Evolutionary conservation across 2,329 filamentous ascomycete genomes (phyloP), one percentile per base, ranked within the genome.

Genomic region (Aureobasidium sp.): DNA sequence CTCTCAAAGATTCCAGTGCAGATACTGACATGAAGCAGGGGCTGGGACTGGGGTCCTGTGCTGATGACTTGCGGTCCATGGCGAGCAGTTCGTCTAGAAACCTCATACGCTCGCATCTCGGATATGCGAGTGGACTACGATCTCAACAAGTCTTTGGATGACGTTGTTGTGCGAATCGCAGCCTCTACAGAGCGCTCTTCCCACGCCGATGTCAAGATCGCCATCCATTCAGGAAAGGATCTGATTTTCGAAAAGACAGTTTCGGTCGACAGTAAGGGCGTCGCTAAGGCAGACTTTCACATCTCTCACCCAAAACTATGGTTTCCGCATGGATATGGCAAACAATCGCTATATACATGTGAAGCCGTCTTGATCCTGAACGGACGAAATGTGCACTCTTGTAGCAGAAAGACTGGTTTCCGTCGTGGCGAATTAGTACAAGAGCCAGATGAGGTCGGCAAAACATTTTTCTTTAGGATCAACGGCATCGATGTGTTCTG

Each of bases 401-500:
- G 79, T 1, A 77, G 78, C 55, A 89, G 88, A 71, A 83, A 78
- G 58, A 86, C 88, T 34, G 90, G 89, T 1, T 78, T 94, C 59
- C 83, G 90, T 47, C 83, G 81, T 66, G 83, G 71, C 21, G 77
- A 79, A 63, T 72, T 80, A 13, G 66, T 80, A 13, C 78, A 79
- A 65, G 64, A 77, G 49, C 72, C 73, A 10, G 77, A 79, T 59
- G 80, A 77, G 60, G 82, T 87, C 4, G 90, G 89, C 27, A 89
- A 86, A 32, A 87, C 82, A 6, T 93, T 92, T 77, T 65, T 60
- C 36, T 93, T 94, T 73, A 79, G 85, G 65, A 77, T 94, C 71
- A 93, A 94, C 73, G 85, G 85, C 54, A 79, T 90, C 11, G 86
- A 89, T 30, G 77, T 93, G 1, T 93, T 91, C 73, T 91, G 88